phyloP scores from a whole-genome alignment of 108 stramenopile species.

The Pseudonitzschia multistriata region DNA sequence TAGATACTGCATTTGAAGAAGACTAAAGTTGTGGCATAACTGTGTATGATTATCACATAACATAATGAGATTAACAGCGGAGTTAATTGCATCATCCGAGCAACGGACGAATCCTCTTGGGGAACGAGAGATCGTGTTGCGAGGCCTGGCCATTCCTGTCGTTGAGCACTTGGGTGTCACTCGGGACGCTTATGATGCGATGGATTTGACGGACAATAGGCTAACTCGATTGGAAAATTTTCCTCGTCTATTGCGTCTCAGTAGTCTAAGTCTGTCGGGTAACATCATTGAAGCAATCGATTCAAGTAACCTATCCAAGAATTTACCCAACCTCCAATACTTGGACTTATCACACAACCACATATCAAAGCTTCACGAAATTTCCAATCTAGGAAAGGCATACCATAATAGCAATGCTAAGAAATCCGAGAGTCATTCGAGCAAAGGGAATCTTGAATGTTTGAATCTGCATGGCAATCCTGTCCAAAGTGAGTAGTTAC shows the following conservation, averaged over 20 bases:
- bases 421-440: neutral
- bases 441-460: constrained; percentile 53
- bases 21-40: neutral
- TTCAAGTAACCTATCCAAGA: constrained; percentile 53
- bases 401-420: constrained; percentile 26
- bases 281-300: constrained; percentile 70
- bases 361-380: constrained; percentile 61
- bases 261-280: constrained; percentile 48
- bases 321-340: constrained; percentile 49
- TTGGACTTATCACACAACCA: constrained; percentile 63
- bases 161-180: constrained; percentile 81
- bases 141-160: constrained; percentile 71
- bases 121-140: constrained; percentile 80
- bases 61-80: constrained; percentile 79
- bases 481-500: constrained; percentile 70
- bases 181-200: constrained; percentile 73
- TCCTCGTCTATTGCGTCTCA: constrained; percentile 54
- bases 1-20: no score
- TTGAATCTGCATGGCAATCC: constrained; percentile 74
- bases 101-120: constrained; percentile 80
- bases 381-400: constrained; percentile 66
- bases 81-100: constrained; percentile 71
- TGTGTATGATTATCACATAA: neutral
- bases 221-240: constrained; percentile 72
- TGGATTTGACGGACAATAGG: constrained; percentile 81